A percentile compares a stretch with the other conserved stretches of the same genome.
Evolutionary conservation across 345 rosid species (phyloP).

Genomic region (Microcos paniculata): DNA sequence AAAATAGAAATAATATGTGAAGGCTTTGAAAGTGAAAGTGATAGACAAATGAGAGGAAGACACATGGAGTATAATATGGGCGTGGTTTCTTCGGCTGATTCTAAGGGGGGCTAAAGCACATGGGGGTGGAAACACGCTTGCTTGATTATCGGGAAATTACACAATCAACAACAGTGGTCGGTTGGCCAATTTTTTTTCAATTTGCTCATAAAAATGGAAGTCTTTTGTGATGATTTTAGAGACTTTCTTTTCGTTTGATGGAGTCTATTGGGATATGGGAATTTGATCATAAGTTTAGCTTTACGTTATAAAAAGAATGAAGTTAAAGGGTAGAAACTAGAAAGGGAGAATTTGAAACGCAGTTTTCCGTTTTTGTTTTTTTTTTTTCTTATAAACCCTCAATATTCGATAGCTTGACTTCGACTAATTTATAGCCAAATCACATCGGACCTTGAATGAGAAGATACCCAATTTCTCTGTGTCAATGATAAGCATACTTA

Average conservation of each 20-base stretch:
- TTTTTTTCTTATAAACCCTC: too few relatives aligned
- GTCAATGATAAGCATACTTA: too few relatives aligned
- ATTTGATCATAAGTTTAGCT: too few relatives aligned
- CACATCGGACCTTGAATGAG: too few relatives aligned
- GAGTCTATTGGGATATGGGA: background rate
- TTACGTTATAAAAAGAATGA: too few relatives aligned
- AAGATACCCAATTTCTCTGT: too few relatives aligned
- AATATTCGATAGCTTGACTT: too few relatives aligned
- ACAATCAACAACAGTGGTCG: background rate
- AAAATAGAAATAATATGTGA: background rate
- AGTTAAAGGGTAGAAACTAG: too few relatives aligned
- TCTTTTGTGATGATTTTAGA: background rate
- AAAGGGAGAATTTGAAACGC: too few relatives aligned
- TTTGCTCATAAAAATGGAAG: background rate
- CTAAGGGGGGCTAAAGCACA: conserved; percentile 35
- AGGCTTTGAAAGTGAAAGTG: background rate
- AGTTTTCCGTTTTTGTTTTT: too few relatives aligned
- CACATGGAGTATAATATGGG: conserved; percentile 22
- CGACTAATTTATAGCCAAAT: too few relatives aligned
- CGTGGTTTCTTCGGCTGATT: conserved; percentile 24
- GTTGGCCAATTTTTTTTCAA: background rate
- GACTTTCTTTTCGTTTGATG: background rate
- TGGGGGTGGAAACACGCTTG: conserved; percentile 53
- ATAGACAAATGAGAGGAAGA: conserved; percentile 13
- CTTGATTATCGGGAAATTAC: conserved; percentile 40